phyloP scores from a whole-genome alignment of 2,329 filamentous ascomycete genomes.

The Truncatella angustata region DNA sequence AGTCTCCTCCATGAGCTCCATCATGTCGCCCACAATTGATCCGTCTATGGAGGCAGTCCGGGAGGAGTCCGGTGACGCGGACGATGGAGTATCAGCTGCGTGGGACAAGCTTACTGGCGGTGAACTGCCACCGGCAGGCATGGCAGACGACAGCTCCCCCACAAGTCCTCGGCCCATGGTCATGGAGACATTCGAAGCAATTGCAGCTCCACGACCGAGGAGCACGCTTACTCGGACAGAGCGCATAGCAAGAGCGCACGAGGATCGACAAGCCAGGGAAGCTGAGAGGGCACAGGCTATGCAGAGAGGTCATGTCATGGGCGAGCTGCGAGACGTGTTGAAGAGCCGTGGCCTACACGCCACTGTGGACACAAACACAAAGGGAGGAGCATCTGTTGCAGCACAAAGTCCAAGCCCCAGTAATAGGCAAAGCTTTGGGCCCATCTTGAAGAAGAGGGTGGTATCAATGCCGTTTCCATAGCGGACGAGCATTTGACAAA shows the following conservation, averaged over 20 bases:
- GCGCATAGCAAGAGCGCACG: conserved; percentile 81
- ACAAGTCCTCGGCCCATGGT: conserved; percentile 69
- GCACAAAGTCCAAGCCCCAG: background rate
- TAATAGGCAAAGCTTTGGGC: background rate
- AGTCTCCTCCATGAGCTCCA: conserved; percentile 59
- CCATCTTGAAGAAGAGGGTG: background rate
- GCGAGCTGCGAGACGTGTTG: conserved; percentile 90
- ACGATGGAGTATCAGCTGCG: conserved; percentile 63
- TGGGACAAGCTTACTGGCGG: conserved; percentile 79
- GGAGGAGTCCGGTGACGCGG: conserved; percentile 9
- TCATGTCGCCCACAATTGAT: conserved; percentile 59
- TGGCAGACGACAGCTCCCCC: conserved; percentile 50
- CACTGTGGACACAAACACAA: background rate
- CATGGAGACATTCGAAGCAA: conserved; percentile 93
- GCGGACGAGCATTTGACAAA: background rate
- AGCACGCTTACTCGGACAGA: conserved; percentile 79
- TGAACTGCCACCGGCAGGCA: conserved; percentile 44
- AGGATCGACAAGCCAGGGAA: conserved; percentile 76
- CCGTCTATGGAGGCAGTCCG: conserved; percentile 63
- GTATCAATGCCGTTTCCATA: background rate
- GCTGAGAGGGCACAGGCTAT: conserved; percentile 72
- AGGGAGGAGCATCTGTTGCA: background rate
- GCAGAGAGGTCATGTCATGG: conserved; percentile 84
- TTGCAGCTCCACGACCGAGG: conserved; percentile 71
- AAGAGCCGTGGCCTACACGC: conserved; percentile 31